phyloP scores from a whole-genome alignment of 2,329 filamentous ascomycete species.

The Orbilia brochopaga region DNA sequence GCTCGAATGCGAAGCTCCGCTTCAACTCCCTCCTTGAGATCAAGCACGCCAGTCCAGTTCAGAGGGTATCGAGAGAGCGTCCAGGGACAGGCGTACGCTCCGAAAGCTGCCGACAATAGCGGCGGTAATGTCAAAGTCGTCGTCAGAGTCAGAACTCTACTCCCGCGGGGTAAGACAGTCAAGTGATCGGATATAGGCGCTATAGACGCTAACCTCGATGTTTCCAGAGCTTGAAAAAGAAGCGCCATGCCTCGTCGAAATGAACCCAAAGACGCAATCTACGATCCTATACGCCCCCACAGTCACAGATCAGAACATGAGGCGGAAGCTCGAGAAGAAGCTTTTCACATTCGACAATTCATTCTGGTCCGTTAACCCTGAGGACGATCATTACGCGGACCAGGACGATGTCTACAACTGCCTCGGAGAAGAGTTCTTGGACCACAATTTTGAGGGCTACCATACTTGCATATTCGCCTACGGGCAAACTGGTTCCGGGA shows the following conservation, averaged over 20 bases:
- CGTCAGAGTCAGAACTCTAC: constrained; percentile 78
- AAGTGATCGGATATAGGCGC: background rate
- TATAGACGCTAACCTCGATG: constrained; percentile 54
- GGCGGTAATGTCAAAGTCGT: constrained; percentile 83
- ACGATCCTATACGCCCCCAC: constrained; percentile 79
- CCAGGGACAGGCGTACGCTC: constrained; percentile 41
- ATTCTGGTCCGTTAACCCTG: constrained; percentile 89
- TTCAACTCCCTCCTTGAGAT: constrained; percentile 78
- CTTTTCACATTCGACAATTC: constrained; percentile 95
- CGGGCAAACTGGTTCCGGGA: constrained; percentile 94
- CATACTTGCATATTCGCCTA: constrained; percentile 99
- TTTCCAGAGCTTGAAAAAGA: constrained; percentile 75
- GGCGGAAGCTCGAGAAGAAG: constrained; percentile 83
- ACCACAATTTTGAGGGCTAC: constrained; percentile 99
- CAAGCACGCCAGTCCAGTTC: constrained; percentile 59
- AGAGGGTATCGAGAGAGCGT: constrained; percentile 36
- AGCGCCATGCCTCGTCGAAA: constrained; percentile 83
- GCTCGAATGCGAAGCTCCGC: constrained; percentile 68
- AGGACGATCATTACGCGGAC: constrained; percentile 83
- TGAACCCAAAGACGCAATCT: constrained; percentile 85
- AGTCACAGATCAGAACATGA: constrained; percentile 63
- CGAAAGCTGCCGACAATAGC: constrained; percentile 64
- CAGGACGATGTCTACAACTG: constrained; percentile 94
- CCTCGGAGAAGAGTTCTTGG: constrained; percentile 92
- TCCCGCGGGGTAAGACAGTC: constrained; percentile 71